phyloP scores from a whole-genome alignment of 2,329 filamentous ascomycete species.

The Fusarium sp. region DNA sequence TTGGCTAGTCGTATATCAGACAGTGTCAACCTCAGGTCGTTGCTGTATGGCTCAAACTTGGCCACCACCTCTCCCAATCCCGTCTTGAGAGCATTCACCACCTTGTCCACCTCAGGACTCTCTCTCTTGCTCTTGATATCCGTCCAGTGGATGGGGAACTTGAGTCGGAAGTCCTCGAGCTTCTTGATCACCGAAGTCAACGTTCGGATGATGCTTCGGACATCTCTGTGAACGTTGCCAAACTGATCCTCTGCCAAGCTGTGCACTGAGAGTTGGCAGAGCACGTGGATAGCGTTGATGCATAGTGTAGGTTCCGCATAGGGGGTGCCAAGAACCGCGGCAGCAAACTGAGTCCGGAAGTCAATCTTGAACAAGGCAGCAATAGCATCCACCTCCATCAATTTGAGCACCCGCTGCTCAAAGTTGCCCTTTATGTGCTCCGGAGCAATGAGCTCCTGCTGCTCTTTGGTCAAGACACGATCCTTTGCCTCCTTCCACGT shows the following conservation, averaged over 20 bases:
- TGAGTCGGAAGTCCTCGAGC: slow-evolving; percentile 74
- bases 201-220: slow-evolving; percentile 78
- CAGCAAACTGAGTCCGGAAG: slow-evolving; percentile 73
- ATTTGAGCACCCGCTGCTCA: slow-evolving; percentile 58
- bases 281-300: slow-evolving; percentile 76
- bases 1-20: slow-evolving; percentile 80
- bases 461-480: slow-evolving; percentile 63
- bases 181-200: slow-evolving; percentile 77
- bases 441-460: slow-evolving; percentile 65
- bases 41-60: slow-evolving; percentile 80
- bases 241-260: slow-evolving; percentile 85
- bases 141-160: slow-evolving; percentile 79
- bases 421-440: slow-evolving; percentile 63
- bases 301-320: slow-evolving; percentile 77
- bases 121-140: slow-evolving; percentile 72
- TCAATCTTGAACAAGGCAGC: slow-evolving; percentile 78
- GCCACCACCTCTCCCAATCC: slow-evolving; percentile 74
- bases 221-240: slow-evolving; percentile 86
- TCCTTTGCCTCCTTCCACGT: slow-evolving; percentile 61
- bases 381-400: slow-evolving; percentile 63
- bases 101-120: slow-evolving; percentile 75
- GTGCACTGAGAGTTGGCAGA: slow-evolving; percentile 76
- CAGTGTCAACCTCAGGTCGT: slow-evolving; percentile 75
- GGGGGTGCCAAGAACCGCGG: slow-evolving; percentile 79
- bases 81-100: slow-evolving; percentile 73